Evolutionary conservation across 1,284 basidiomycete genomes (phyloP), one percentile per base, ranked within the genome.

Genomic region (Bondarzewia mesenterica): DNA sequence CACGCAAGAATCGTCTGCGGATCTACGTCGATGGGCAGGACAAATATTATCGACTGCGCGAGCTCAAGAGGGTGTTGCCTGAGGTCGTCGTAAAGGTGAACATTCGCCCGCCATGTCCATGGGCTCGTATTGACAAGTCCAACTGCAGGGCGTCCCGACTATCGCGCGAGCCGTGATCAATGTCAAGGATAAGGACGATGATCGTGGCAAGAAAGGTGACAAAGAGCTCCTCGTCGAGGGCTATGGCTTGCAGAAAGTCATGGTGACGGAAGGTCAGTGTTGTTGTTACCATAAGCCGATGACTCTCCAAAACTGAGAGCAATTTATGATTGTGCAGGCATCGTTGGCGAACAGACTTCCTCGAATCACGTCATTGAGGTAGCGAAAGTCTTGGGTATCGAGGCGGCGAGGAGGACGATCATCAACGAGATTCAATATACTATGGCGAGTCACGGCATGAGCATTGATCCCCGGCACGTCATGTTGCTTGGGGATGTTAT

Each of bases 301-400:
- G n/a, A n/a, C n/a, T n/a, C n/a, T n/a, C n/a, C n/a, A n/a, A n/a
- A n/a, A n/a, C n/a, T n/a, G n/a, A n/a, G n/a, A n/a, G n/a, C n/a
- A n/a, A n/a, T 39, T 7, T 35, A 49, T n/a, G 3, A n/a, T 26
- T 43, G 18, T 29, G 5, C 25, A 92, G 91, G 94, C 59, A 92
- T 99, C 48, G 74, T 96, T 48, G 95, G 95, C 36, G 85, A 90
- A 59, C 76, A 89, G 54, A 97, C 96, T 6, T 86, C 89, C 20
- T 95, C 94, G 3, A 99, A 99, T 63, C 95, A 99, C 67, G 88
- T 99, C 62, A 96, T 98, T 66, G 96, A 99, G 66, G 91, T 93
- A 27, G 83, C 89, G 29, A 79, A 89, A 60, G 93, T 99, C 8
- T 77, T 99, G 8, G 96, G 96, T 42, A 99, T 99, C 55, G 96